phyloP scores from a whole-genome alignment of 1,139 yeast genomes.

The Candida sanyaensis region DNA sequence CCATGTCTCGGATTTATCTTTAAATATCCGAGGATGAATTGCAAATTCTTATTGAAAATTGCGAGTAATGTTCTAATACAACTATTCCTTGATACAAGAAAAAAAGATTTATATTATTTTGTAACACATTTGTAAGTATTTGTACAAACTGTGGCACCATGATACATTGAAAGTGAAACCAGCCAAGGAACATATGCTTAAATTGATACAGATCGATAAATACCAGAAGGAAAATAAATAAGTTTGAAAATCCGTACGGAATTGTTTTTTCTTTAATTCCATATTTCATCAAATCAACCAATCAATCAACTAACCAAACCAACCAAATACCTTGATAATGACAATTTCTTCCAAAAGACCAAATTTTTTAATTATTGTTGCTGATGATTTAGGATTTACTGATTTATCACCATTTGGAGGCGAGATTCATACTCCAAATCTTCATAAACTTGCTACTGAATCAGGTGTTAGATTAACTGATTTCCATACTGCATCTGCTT shows the following conservation, averaged over 20 bases:
- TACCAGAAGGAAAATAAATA: too few species aligned
- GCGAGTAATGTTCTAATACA: not conserved
- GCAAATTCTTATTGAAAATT: not conserved
- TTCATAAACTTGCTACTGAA: conserved; percentile 39
- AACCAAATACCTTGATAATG: conserved; percentile 3
- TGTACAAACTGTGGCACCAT: not conserved
- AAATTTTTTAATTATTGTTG: conserved; percentile 58
- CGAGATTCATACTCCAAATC: conserved; percentile 58
- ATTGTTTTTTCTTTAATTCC: too few species aligned
- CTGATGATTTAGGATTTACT: conserved; percentile 64
- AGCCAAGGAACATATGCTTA: too few species aligned
- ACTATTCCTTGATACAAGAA: too few species aligned
- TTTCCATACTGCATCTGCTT: conserved; percentile 66
- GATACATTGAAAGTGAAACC: too few species aligned
- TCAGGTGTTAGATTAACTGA: conserved; percentile 53
- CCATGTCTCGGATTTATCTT: too few species aligned
- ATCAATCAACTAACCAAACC: not conserved
- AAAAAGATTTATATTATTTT: not conserved
- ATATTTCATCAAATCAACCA: not conserved
- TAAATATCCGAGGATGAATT: not conserved
- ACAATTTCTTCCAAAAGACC: conserved; percentile 22
- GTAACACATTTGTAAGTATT: not conserved
- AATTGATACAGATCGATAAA: too few species aligned
- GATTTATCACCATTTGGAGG: conserved; percentile 60
- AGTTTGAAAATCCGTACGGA: too few species aligned